phyloP scores from a whole-genome alignment of 1,284 basidiomycete genomes.

The Coniferiporia sulphurascens region DNA sequence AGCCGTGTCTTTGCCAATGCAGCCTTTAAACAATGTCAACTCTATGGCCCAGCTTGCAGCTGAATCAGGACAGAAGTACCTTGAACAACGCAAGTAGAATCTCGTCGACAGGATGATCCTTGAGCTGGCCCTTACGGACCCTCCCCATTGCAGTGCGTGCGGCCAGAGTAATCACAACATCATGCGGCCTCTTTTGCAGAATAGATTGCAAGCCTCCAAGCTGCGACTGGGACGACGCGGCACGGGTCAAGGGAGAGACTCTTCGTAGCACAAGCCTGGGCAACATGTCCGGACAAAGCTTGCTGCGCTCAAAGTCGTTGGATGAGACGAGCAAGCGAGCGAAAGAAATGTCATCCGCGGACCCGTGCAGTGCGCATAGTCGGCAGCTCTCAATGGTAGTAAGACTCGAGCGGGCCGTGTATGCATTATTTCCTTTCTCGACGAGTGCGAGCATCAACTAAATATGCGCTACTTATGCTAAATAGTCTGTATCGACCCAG shows the following conservation, averaged over 20 bases:
- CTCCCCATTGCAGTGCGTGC: conserved; percentile 75
- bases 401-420: background rate
- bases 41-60: background rate
- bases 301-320: background rate
- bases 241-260: conserved; percentile 26
- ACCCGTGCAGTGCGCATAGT: no score
- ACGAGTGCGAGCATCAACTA: background rate
- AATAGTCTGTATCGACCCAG: conserved; percentile 28
- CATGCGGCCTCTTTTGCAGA: conserved; percentile 68
- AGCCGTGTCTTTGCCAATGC: conserved; percentile 43
- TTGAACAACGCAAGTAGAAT: conserved; percentile 66
- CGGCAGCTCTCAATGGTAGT: background rate
- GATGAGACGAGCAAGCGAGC: background rate
- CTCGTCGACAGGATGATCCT: conserved; percentile 71
- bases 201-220: conserved; percentile 32
- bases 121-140: conserved; percentile 77
- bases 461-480: background rate
- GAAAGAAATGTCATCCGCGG: conserved; percentile 1
- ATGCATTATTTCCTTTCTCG: background rate
- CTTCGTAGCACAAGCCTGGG: conserved; percentile 14
- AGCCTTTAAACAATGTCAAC: conserved; percentile 32
- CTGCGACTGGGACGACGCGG: conserved; percentile 42
- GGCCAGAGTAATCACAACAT: conserved; percentile 84
- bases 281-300: conserved; percentile 5
- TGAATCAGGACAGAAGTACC: conserved; percentile 31